These are phyloP conservation scores for Aspergillus cejpii DNA, from an alignment of 2,329 filamentous ascomycete genomes.

Conservation along the genomic window DNA sequence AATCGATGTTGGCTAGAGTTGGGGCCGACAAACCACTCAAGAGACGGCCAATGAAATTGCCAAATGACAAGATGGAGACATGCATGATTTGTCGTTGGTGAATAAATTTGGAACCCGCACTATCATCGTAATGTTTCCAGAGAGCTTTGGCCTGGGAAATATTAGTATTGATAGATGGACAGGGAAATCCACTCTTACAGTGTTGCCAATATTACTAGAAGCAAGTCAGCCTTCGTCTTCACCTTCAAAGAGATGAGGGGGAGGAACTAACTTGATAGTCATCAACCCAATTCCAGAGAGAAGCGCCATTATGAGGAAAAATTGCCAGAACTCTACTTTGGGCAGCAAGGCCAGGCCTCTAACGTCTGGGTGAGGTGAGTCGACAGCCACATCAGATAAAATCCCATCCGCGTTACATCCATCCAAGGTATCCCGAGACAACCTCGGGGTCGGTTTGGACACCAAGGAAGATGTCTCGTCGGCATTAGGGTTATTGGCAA, in stretches of 20 bases:
- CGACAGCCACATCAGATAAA: conserved; percentile 57
- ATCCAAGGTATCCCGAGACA: conserved; percentile 46
- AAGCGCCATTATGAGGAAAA: conserved; percentile 82
- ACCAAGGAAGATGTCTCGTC: conserved; percentile 79
- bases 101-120: conserved; percentile 65
- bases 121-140: conserved; percentile 77
- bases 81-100: conserved; percentile 79
- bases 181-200: conserved; percentile 45
- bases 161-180: conserved; percentile 4
- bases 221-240: conserved; percentile 25
- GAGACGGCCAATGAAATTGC: conserved; percentile 76
- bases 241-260: neutral
- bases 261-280: conserved; percentile 76
- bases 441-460: conserved; percentile 53
- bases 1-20: conserved; percentile 12
- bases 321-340: conserved; percentile 78
- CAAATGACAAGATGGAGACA: conserved; percentile 86
- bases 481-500: conserved; percentile 36
- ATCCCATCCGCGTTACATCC: conserved; percentile 33
- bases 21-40: conserved; percentile 54
- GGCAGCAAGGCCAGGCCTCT: conserved; percentile 70
- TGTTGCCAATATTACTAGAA: conserved; percentile 83
- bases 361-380: conserved; percentile 81
- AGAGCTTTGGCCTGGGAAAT: conserved; percentile 58
- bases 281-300: conserved; percentile 89